phyloP scores from a whole-genome alignment of 495 filamentous ascomycete species.

The Penicillium arizonense region DNA sequence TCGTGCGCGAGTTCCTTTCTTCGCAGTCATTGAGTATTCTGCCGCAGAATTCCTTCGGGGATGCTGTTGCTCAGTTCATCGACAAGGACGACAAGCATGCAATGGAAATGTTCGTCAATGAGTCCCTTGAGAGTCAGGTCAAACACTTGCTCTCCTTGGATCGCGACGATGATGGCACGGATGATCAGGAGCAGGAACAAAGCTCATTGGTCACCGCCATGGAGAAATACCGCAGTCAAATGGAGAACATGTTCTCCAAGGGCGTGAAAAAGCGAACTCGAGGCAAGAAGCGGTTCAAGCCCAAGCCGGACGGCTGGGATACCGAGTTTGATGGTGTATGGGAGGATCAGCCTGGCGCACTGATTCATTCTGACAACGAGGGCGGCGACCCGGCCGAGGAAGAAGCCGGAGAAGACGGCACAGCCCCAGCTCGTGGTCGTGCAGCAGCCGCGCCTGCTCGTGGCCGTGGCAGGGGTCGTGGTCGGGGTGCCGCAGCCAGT shows the following conservation, averaged over 20 bases:
- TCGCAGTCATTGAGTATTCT: slow-evolving; percentile 87
- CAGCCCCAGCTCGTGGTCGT: slow-evolving; percentile 22
- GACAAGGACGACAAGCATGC: slow-evolving; percentile 95
- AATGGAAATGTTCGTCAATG: slow-evolving; percentile 83
- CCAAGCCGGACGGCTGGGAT: slow-evolving; percentile 80
- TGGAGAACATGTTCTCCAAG: slow-evolving; percentile 69
- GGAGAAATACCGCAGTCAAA: slow-evolving; percentile 63
- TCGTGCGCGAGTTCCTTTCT: slow-evolving; percentile 81
- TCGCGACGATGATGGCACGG: slow-evolving; percentile 64
- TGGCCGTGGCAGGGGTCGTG: slow-evolving; percentile 51
- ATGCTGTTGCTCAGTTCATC: slow-evolving; percentile 91
- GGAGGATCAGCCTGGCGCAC: slow-evolving; percentile 73
- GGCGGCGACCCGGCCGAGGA: slow-evolving; percentile 46
- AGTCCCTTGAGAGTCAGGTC: slow-evolving; percentile 73
- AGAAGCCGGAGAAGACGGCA: slow-evolving; percentile 44
- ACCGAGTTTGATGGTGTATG: slow-evolving; percentile 81
- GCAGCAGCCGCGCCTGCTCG: slow-evolving; percentile 35
- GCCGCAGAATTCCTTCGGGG: slow-evolving; percentile 85
- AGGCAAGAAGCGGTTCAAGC: slow-evolving; percentile 65
- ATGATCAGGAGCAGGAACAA: slow-evolving; percentile 59
- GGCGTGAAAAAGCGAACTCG: slow-evolving; percentile 61
- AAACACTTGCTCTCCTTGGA: slow-evolving; percentile 67
- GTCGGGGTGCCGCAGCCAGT: slow-evolving; percentile 40
- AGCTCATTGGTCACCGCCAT: slow-evolving; percentile 64
- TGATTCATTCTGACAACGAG: slow-evolving; percentile 57